Evolutionary conservation across 2,329 filamentous ascomycete genomes (phyloP).

Genomic region (Scedosporium dehoogii): DNA sequence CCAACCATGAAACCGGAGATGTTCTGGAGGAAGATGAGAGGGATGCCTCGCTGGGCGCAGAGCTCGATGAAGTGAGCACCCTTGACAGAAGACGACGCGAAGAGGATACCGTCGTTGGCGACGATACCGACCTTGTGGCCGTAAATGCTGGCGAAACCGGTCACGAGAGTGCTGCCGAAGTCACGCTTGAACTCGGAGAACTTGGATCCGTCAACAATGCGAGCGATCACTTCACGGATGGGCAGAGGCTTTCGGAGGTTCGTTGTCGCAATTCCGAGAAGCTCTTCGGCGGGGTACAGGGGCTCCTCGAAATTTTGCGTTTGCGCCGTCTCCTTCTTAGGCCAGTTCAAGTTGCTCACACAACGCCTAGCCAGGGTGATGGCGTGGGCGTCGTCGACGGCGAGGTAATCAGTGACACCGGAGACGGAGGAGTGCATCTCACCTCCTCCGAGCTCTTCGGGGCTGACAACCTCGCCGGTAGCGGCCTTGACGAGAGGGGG

Average conservation of each 20-base stretch:
- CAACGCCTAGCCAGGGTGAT: slow-evolving; percentile 75
- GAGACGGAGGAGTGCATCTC: slow-evolving; percentile 83
- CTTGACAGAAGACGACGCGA: slow-evolving; percentile 81
- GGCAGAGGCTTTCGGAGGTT: slow-evolving; percentile 80
- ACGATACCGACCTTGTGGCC: slow-evolving; percentile 87
- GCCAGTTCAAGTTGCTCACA: slow-evolving; percentile 85
- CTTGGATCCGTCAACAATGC: slow-evolving; percentile 81
- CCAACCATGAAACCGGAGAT: slow-evolving; percentile 99
- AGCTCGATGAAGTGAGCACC: slow-evolving; percentile 96
- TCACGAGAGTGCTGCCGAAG: slow-evolving; percentile 83
- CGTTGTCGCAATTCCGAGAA: slow-evolving; percentile 80
- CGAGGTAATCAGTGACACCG: slow-evolving; percentile 90
- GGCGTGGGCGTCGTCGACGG: slow-evolving; percentile 88
- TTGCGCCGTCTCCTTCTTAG: slow-evolving; percentile 36
- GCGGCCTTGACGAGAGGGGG: slow-evolving; percentile 93
- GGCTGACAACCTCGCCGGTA: slow-evolving; percentile 83
- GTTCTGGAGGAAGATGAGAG: slow-evolving; percentile 89
- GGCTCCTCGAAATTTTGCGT: slow-evolving; percentile 56
- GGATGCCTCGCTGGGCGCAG: slow-evolving; percentile 80
- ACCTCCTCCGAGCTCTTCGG: slow-evolving; percentile 85
- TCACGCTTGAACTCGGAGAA: slow-evolving; percentile 93
- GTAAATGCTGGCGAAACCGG: slow-evolving; percentile 83
- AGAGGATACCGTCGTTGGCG: slow-evolving; percentile 92
- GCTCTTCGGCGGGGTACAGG: slow-evolving; percentile 67
- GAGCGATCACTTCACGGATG: slow-evolving; percentile 82